Evolutionary conservation across 2,329 filamentous ascomycete species (phyloP).

Genomic region (Zymoseptoria brevis): DNA sequence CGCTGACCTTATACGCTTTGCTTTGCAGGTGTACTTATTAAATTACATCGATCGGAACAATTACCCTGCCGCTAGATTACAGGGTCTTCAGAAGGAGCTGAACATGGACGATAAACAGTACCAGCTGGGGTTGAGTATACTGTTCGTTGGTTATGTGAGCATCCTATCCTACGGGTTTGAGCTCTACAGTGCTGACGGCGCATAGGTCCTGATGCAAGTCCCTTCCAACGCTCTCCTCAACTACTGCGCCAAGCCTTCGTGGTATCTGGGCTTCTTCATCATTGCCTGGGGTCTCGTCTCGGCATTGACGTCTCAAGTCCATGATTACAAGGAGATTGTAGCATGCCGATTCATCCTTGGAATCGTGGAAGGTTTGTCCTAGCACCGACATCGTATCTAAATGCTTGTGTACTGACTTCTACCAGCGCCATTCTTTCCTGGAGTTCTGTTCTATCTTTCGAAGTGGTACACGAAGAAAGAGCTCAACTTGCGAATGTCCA

Average conservation of each 20-base stretch:
- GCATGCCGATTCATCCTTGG: slow-evolving; percentile 54
- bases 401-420: no score
- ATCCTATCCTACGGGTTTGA: no score
- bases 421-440: slow-evolving; percentile 43
- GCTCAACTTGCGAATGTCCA: slow-evolving; percentile 55
- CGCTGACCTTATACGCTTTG: slow-evolving; percentile 38
- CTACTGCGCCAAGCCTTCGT: slow-evolving; percentile 52
- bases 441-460: slow-evolving; percentile 51
- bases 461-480: slow-evolving; percentile 65
- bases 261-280: slow-evolving; percentile 65
- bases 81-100: slow-evolving; percentile 56
- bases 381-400: neutral
- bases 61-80: slow-evolving; percentile 58
- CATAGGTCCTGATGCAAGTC: slow-evolving; percentile 33
- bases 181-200: no score
- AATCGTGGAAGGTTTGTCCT: slow-evolving; percentile 35
- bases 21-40: slow-evolving; percentile 3
- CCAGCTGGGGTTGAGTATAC: slow-evolving; percentile 50
- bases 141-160: slow-evolving; percentile 53
- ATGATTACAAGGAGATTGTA: slow-evolving; percentile 22
- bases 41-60: slow-evolving; percentile 42
- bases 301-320: slow-evolving; percentile 33
- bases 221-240: slow-evolving; percentile 72
- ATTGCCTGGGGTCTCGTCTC: slow-evolving; percentile 64
- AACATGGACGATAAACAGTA: slow-evolving; percentile 51